phyloP scores from a whole-genome alignment of 495 filamentous ascomycete genomes.

The Pseudomonodictys pantanalensis region DNA sequence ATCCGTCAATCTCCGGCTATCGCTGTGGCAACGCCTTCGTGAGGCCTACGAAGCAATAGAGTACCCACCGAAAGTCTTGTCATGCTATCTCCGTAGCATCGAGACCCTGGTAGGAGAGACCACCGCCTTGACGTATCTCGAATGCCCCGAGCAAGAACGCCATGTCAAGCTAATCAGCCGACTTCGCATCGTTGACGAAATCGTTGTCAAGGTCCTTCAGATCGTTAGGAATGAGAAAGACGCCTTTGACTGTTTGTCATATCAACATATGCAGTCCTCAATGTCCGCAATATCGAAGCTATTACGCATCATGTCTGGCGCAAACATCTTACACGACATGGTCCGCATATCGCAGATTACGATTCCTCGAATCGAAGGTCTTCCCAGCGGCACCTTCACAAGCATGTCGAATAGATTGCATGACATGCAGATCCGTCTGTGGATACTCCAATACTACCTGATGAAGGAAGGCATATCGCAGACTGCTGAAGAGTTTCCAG shows the following conservation, averaged over 20 bases:
- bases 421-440: conserved; percentile 85
- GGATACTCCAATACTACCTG: conserved; percentile 74
- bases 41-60: conserved; percentile 82
- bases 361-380: conserved; percentile 43
- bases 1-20: conserved; percentile 74
- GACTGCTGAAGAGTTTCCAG: conserved; percentile 58
- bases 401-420: conserved; percentile 61
- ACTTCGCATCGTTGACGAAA: conserved; percentile 72
- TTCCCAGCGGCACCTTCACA: conserved; percentile 38
- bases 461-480: conserved; percentile 72
- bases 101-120: conserved; percentile 76
- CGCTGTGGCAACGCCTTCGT: conserved; percentile 82
- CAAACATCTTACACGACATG: conserved; percentile 77
- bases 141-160: conserved; percentile 59
- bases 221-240: conserved; percentile 59
- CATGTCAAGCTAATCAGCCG: conserved; percentile 66
- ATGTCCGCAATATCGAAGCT: conserved; percentile 65
- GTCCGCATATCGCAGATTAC: conserved; percentile 65
- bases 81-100: conserved; percentile 78
- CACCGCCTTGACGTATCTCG: conserved; percentile 58
- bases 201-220: conserved; percentile 62
- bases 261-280: conserved; percentile 67
- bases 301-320: conserved; percentile 69
- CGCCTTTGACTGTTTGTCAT: conserved; percentile 80
- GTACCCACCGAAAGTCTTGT: conserved; percentile 80